These are phyloP conservation scores for Lenwebbia sp. DNA, from an alignment of 345 rosid genomes.

Conservation along the genomic window DNA sequence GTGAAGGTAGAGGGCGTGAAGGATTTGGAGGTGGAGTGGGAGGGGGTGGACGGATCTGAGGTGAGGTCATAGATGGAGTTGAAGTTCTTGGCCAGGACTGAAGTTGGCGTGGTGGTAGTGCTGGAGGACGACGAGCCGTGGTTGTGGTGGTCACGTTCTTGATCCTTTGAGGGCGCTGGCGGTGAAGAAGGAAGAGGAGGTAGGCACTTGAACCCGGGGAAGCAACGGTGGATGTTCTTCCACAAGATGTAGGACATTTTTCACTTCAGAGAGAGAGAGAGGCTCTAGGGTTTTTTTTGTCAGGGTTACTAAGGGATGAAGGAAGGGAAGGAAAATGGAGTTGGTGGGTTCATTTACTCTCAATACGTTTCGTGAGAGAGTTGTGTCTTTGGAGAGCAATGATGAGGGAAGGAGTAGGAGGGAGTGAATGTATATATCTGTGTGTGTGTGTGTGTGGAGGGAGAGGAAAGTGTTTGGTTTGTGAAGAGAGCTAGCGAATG, in stretches of 20 bases:
- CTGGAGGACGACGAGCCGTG: background rate
- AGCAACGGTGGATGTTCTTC: conserved; percentile 55
- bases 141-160: background rate
- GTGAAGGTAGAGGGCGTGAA: conserved; percentile 23
- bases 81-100: conserved; percentile 19
- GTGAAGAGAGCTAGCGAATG: background rate
- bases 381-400: background rate
- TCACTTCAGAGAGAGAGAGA: background rate
- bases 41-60: conserved; percentile 16
- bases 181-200: conserved; percentile 10
- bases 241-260: conserved; percentile 51
- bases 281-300: background rate
- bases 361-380: background rate
- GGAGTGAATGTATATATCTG: background rate
- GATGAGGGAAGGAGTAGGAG: background rate
- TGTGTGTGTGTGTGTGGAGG: background rate
- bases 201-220: conserved; percentile 37
- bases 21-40: conserved; percentile 21
- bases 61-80: conserved; percentile 29
- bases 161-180: conserved; percentile 10
- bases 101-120: conserved; percentile 1
- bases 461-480: background rate
- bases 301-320: background rate
- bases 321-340: background rate
- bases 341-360: background rate